phyloP scores from a whole-genome alignment of 805 yeast species.

The Yarrowia divulgata region DNA sequence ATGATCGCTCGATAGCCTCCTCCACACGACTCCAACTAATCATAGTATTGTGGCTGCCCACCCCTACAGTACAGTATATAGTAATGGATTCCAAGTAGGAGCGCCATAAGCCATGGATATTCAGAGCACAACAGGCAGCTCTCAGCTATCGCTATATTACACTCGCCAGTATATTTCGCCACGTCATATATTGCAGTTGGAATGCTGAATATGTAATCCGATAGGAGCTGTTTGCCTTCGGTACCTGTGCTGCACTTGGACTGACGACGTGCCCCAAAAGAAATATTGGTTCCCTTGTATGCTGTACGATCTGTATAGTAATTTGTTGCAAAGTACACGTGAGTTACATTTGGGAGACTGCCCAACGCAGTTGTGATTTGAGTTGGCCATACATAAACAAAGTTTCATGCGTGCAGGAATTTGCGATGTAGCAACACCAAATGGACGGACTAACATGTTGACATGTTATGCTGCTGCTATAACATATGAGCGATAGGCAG shows the following conservation, averaged over 20 bases:
- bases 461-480: background rate
- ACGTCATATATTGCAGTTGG: too few relatives aligned
- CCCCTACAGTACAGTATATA: background rate
- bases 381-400: slow-evolving; percentile 16
- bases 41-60: background rate
- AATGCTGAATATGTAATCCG: too few relatives aligned
- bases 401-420: slow-evolving; percentile 32
- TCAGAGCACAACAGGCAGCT: too few relatives aligned
- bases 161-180: too few relatives aligned
- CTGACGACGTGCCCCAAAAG: too few relatives aligned
- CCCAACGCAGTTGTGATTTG: slow-evolving; percentile 6
- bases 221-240: too few relatives aligned
- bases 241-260: too few relatives aligned
- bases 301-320: background rate
- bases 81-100: too few relatives aligned
- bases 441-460: background rate
- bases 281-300: too few relatives aligned
- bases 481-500: background rate
- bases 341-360: slow-evolving; percentile 8
- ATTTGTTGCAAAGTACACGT: slow-evolving; percentile 12
- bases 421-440: slow-evolving; percentile 34
- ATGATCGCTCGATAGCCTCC: slow-evolving; percentile 13
- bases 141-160: too few relatives aligned
- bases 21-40: slow-evolving; percentile 13
- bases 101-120: too few relatives aligned